A percentile compares a stretch with the other conserved stretches of the same genome.
Evolutionary conservation across 2,329 filamentous ascomycete genomes (phyloP).

Genomic region (Arthrobotrys conoides): DNA sequence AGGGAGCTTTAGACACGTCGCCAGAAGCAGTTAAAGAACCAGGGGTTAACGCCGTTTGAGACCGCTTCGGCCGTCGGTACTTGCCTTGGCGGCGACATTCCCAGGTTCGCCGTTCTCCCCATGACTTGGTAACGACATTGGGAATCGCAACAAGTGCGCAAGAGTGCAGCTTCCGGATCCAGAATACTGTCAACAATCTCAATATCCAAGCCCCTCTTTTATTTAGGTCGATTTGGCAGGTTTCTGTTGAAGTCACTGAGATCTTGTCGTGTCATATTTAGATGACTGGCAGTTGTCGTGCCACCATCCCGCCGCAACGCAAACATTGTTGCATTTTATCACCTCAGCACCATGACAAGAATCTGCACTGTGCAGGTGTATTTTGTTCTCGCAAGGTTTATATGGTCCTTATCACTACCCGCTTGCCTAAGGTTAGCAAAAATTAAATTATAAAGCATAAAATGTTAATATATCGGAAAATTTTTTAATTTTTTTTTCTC

Average conservation of each 20-base stretch:
- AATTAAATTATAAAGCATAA: no score
- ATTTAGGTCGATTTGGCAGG: background rate
- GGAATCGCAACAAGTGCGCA: background rate
- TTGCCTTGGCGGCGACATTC: constrained; percentile 16
- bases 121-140: constrained; percentile 9
- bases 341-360: no score
- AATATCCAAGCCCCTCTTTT: background rate
- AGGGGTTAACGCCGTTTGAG: constrained; percentile 29
- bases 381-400: no score
- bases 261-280: background rate
- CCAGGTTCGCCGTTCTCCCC: constrained; percentile 12
- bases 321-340: constrained; percentile 5
- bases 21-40: constrained; percentile 49
- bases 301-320: background rate
- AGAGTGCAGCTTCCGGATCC: background rate
- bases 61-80: constrained; percentile 21
- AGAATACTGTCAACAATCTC: background rate
- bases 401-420: background rate
- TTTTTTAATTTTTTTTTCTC: no score
- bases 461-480: no score
- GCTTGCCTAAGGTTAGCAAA: no score
- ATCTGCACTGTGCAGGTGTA: no score
- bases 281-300: background rate
- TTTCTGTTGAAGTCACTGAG: background rate
- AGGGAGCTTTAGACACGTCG: constrained; percentile 54